phyloP scores from a whole-genome alignment of 2,329 filamentous ascomycete species.

The Trichophaea hybrida region DNA sequence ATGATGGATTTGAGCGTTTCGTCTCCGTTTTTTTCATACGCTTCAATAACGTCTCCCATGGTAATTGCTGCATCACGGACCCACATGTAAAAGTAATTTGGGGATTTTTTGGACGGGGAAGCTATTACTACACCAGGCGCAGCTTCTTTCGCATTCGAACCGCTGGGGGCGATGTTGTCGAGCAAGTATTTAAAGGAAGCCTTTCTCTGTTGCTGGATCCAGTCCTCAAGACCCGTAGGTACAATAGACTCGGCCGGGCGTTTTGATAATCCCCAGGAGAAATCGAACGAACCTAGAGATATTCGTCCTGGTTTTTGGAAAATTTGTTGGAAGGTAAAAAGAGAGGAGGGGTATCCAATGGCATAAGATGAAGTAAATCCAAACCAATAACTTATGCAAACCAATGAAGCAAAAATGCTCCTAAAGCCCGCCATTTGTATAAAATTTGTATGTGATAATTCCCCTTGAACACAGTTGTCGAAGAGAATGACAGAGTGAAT shows the following conservation, averaged over 20 bases:
- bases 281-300: background rate
- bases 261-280: background rate
- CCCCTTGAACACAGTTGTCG: too few relatives aligned
- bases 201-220: constrained; percentile 17
- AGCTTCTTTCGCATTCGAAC: constrained; percentile 30
- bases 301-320: background rate
- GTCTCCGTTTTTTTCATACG: constrained; percentile 28
- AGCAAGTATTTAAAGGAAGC: constrained; percentile 29
- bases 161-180: constrained; percentile 34
- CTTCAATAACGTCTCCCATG: constrained; percentile 32
- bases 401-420: background rate
- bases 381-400: background rate
- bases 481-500: too few relatives aligned
- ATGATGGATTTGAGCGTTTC: constrained; percentile 10
- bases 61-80: constrained; percentile 35
- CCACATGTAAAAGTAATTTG: constrained; percentile 37
- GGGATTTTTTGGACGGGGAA: constrained; percentile 32
- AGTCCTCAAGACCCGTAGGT: constrained; percentile 9
- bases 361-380: background rate
- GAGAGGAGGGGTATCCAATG: background rate
- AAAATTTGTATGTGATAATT: too few relatives aligned
- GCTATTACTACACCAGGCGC: constrained; percentile 34
- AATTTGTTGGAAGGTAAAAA: background rate
- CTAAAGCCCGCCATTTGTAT: background rate
- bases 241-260: background rate